These are phyloP conservation scores for Thielaviopsis cerberus DNA, from an alignment of 2,329 filamentous ascomycete species.

Conservation along the genomic window DNA sequence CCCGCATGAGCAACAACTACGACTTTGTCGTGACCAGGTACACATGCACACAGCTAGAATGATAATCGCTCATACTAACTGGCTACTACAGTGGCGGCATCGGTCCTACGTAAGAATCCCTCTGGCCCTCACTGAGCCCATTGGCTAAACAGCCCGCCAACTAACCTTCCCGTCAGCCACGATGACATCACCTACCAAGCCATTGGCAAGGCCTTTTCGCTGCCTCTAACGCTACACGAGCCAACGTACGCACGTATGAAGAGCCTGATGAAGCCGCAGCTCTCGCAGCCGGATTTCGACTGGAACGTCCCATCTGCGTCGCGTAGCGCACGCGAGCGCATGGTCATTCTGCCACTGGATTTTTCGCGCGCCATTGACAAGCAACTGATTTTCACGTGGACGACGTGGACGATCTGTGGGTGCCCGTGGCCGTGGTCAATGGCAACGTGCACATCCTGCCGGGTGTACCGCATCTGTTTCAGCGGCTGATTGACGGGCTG, in stretches of 20 bases:
- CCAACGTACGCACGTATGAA: constrained; percentile 70
- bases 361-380: constrained; percentile 41
- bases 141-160: too few species aligned
- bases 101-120: constrained; percentile 59
- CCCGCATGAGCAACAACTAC: constrained; percentile 72
- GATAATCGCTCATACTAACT: background rate
- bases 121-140: background rate
- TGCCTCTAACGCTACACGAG: constrained; percentile 60
- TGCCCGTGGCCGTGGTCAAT: constrained; percentile 74
- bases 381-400: constrained; percentile 60
- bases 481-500: constrained; percentile 57
- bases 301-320: constrained; percentile 70
- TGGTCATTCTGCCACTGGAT: constrained; percentile 75
- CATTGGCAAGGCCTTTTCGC: constrained; percentile 72
- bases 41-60: too few species aligned
- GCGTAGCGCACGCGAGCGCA: constrained; percentile 66
- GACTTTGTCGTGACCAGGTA: constrained; percentile 83
- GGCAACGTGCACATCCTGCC: constrained; percentile 87
- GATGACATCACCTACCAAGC: constrained; percentile 95
- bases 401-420: constrained; percentile 84
- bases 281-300: constrained; percentile 55
- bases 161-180: constrained; percentile 39
- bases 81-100: constrained; percentile 54
- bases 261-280: constrained; percentile 53
- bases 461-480: constrained; percentile 69